A percentile compares a stretch with the other conserved stretches of the same genome.
phyloP scores from a whole-genome alignment of 495 filamentous ascomycete genomes.

The Emericellopsis terricola region DNA sequence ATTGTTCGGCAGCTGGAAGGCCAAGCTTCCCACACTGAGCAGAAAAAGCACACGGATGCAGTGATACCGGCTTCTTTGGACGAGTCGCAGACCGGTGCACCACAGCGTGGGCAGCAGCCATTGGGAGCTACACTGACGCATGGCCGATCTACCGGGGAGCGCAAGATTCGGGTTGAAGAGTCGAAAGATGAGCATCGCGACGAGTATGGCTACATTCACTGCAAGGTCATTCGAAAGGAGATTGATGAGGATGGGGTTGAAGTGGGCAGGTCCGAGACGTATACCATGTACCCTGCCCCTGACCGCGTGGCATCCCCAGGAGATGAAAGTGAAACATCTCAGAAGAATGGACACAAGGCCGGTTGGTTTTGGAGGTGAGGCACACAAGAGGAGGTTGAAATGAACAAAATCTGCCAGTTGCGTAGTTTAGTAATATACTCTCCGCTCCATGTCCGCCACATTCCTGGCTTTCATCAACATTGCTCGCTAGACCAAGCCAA shows the following conservation, averaged over 20 bases:
- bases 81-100: too few relatives aligned
- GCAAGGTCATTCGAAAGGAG: slow-evolving; percentile 3
- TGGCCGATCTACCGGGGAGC: too few relatives aligned
- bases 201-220: slow-evolving; percentile 4
- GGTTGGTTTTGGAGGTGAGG: slow-evolving; percentile 18
- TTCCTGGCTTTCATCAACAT: too few relatives aligned
- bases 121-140: too few relatives aligned
- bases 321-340: slow-evolving; percentile 1
- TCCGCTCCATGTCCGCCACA: too few relatives aligned
- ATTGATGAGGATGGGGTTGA: slow-evolving; percentile 5
- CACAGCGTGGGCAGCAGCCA: too few relatives aligned
- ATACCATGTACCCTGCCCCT: slow-evolving; percentile 1
- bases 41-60: neutral
- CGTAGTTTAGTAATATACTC: neutral
- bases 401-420: too few relatives aligned
- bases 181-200: slow-evolving; percentile 5
- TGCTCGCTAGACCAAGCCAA: too few relatives aligned
- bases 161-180: slow-evolving; percentile 1
- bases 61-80: neutral
- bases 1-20: too few relatives aligned
- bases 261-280: slow-evolving; percentile 3
- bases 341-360: slow-evolving; percentile 5
- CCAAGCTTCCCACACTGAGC: too few relatives aligned
- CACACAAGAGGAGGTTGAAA: neutral
- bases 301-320: neutral